These are phyloP conservation scores for Theileria luwenshuni DNA, from an alignment of 169 alveolate genomes.

Conservation along the genomic window DNA sequence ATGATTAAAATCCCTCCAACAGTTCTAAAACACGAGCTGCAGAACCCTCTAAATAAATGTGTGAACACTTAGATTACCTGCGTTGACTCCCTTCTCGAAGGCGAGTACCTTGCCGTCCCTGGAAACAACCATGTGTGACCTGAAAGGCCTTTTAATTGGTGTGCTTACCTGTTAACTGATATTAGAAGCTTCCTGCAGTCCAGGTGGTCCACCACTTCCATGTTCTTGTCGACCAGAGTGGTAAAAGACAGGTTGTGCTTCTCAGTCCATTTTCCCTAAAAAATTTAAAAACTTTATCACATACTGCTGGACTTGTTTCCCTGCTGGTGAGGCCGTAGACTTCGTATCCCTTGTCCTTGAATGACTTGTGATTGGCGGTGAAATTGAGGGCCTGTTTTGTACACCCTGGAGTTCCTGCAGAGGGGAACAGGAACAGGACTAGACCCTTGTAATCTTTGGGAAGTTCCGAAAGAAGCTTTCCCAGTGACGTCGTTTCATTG, in stretches of 20 bases:
- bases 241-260: slow-evolving; percentile 59
- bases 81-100: slow-evolving; percentile 72
- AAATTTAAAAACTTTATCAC: slow-evolving; percentile 6
- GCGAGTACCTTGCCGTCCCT: slow-evolving; percentile 64
- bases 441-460: slow-evolving; percentile 69
- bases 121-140: slow-evolving; percentile 71
- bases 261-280: slow-evolving; percentile 67
- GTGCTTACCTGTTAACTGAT: slow-evolving; percentile 39
- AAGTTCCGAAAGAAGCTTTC: slow-evolving; percentile 38
- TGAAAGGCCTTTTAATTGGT: background rate
- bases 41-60: slow-evolving; percentile 16
- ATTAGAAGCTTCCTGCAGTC: slow-evolving; percentile 55
- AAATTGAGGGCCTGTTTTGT: slow-evolving; percentile 75
- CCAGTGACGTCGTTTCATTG: slow-evolving; percentile 52
- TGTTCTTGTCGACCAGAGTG: slow-evolving; percentile 65
- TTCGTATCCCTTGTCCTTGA: slow-evolving; percentile 66
- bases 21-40: slow-evolving; percentile 31
- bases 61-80: slow-evolving; percentile 14
- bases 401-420: slow-evolving; percentile 77
- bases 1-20: slow-evolving; percentile 6
- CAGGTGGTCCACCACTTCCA: slow-evolving; percentile 60
- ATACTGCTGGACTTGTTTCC: slow-evolving; percentile 38
- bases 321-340: slow-evolving; percentile 70
- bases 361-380: slow-evolving; percentile 35
- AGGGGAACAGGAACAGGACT: slow-evolving; percentile 72